Conservation (phyloP, 1,139 yeast genomes). For the Diutina neorugosa region DNA sequence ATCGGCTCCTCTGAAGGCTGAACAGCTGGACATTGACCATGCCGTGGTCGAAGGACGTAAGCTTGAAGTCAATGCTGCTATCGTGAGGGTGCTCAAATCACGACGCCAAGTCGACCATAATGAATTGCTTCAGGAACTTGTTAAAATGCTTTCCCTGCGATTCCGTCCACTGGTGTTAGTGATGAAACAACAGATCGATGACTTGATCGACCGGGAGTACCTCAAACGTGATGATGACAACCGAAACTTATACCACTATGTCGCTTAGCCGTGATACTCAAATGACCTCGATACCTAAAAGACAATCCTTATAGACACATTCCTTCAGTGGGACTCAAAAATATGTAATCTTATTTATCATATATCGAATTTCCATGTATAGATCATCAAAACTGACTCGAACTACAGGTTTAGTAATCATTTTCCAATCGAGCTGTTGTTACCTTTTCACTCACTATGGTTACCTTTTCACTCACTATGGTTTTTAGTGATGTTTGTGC, state of each 20-base stretch:
- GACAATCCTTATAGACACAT: too few relatives aligned
- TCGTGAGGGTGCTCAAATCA: conserved; percentile 80
- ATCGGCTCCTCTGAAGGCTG: conserved; percentile 10
- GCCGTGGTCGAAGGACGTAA: conserved; percentile 33
- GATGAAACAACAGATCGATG: conserved; percentile 73
- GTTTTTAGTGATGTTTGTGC: neutral
- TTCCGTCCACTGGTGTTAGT: conserved; percentile 59
- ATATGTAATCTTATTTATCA: too few relatives aligned
- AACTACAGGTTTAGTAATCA: too few relatives aligned
- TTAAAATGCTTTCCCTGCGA: conserved; percentile 47
- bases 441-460: too few relatives aligned
- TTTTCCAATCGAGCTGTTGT: too few relatives aligned
- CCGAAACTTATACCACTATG: conserved; percentile 53
- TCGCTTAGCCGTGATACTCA: conserved; percentile 29
- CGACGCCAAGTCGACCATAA: conserved; percentile 51
- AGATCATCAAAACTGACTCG: too few relatives aligned
- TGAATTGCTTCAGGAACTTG: conserved; percentile 54
- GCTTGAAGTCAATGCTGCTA: conserved; percentile 73
- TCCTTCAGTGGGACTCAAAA: too few relatives aligned
- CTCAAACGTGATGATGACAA: conserved; percentile 59
- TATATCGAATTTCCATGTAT: too few relatives aligned
- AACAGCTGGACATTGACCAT: conserved; percentile 22
- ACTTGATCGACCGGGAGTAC: conserved; percentile 66
- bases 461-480: neutral
- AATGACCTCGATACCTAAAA: too few relatives aligned